Percentiles rank a stretch among this genome's conserved stretches.
These are phyloP conservation scores for Phylloporus arenicola DNA, from an alignment of 768 basidiomycete genomes.

Conservation along the genomic window DNA sequence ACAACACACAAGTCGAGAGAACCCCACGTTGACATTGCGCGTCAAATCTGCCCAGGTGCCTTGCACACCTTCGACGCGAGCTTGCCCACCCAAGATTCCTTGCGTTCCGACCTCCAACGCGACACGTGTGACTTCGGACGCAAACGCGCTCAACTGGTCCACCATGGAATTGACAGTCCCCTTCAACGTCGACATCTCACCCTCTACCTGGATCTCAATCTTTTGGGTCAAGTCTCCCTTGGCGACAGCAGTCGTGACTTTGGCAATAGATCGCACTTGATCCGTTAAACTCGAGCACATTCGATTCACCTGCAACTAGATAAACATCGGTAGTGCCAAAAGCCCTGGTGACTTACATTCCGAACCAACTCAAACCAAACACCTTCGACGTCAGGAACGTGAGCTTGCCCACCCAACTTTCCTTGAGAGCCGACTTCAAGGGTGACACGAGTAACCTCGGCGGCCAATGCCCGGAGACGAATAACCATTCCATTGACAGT, in stretches of 20 bases:
- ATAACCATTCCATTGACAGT: constrained; percentile 52
- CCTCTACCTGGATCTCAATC: constrained; percentile 85
- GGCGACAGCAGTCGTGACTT: constrained; percentile 86
- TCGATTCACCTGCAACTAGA: constrained; percentile 52
- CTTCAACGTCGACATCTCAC: constrained; percentile 83
- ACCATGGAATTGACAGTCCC: constrained; percentile 93
- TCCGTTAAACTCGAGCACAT: constrained; percentile 81
- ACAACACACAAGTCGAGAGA: not conserved
- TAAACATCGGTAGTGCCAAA: constrained; percentile 7
- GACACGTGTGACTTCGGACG: constrained; percentile 76
- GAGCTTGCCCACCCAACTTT: constrained; percentile 82
- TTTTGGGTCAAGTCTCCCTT: constrained; percentile 88
- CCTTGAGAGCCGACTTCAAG: constrained; percentile 85
- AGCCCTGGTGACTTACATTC: constrained; percentile 43
- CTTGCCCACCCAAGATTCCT: constrained; percentile 87
- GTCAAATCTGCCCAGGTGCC: constrained; percentile 93
- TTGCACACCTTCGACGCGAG: constrained; percentile 83
- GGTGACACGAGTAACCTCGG: constrained; percentile 81
- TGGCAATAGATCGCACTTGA: constrained; percentile 77
- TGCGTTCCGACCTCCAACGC: constrained; percentile 88
- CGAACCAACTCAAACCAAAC: constrained; percentile 81
- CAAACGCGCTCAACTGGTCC: constrained; percentile 82
- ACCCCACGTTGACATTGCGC: constrained; percentile 76
- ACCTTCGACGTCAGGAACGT: constrained; percentile 87
- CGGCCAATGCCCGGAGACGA: constrained; percentile 58